Evolutionary conservation across 176 grass and related monocot genomes (phyloP), one percentile per base, ranked within the genome.

Genomic region (Rhynchospora tenuis): DNA sequence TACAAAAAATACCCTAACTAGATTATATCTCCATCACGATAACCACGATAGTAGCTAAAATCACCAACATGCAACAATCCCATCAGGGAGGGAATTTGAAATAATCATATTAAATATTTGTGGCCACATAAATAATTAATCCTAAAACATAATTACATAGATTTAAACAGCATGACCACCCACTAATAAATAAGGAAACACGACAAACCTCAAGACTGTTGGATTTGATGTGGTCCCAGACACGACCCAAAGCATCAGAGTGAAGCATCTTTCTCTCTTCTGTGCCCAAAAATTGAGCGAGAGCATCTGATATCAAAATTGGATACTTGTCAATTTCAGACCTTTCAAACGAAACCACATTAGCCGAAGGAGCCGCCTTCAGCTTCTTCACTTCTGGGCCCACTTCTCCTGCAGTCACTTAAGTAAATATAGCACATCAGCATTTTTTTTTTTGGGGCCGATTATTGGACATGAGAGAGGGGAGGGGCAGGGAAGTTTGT

Each of bases 201-300:
- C 56, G 28, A 66, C 63, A 78, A 52, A 99, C 97, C 91, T 99
- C 97, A 72, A 96, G 84, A 74, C 89, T 89, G 79, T 99, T 99
- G 80, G 64, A 86, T 86, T 93, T 99, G 67, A 99, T 99, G 85
- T 99, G 89, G 62, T 96, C 93, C 93, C 97, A 99, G 61, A 99
- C 84, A 86, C 88, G 91, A 64, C 84, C 95, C 44, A 94, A 54
- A 66, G 91, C 93, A 58, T 96, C 97, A 52, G 85, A 90, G 24
- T 87, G 87, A 63, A 87, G 73, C 91, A 99, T 96, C 78, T 92
- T 89, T 84, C 62, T 99, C 90, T 99, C 88, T 81, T 79, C 91
- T 48, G 89, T 96, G 64, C 89, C 93, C 71, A 94, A 90, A 90
- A 99, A 96, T 71, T 69, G 89, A 59, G 87, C 89, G 59, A 99